Base-by-base conservation (phyloP, 1,139 yeast species). In the Citeromyces siamensis region DNA sequence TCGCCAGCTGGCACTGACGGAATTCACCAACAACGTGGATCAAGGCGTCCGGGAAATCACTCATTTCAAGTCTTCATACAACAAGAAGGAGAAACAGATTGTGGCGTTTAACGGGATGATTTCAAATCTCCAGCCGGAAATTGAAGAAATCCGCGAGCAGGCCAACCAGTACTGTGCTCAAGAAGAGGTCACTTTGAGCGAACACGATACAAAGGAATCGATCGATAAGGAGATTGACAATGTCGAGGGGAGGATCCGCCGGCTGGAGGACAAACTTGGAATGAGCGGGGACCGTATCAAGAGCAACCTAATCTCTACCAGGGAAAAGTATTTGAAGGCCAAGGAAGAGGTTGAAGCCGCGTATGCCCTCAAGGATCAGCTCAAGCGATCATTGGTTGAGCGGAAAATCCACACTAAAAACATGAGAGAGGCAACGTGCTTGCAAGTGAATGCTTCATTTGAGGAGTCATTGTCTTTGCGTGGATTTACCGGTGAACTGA, bases 401-500 rank as follows among this genome's bases (percentile, higher is more conserved):
- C 64, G 90, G 49, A 52, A 69, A 23, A 62, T 62, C 29, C 68
- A 71, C 37, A 60, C 76, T 38, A 60, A 65, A 34, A 64, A 67
- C 14, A 66, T 78, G 0, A 66, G 66, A 32, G 55, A 56, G 26
- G 45, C 52, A 21, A 56, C 68, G 1, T 66, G 68, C 39, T 50
- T 56, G 32, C 64, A 60, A 20, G 75, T 73, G 13, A 68, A 66
- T 40, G 47, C 56, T 29, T 73, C 66, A 38, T 81, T 81, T 51
- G 75, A 73, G 45, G 60, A 65, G 33, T 72, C 85, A 0, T 56
- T 81, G 44, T 70, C 66, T 35, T 59, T 72, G 33, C 71, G 97
- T 55, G 85, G 85, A 2, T 86, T 82, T 52, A 66, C 68, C 13
- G 98, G 98, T 10, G 64, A 68, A 29, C 61, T 90, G 34, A 61